Evolutionary conservation across 2,329 filamentous ascomycete species (phyloP).

Genomic region (Xylaria sp.): DNA sequence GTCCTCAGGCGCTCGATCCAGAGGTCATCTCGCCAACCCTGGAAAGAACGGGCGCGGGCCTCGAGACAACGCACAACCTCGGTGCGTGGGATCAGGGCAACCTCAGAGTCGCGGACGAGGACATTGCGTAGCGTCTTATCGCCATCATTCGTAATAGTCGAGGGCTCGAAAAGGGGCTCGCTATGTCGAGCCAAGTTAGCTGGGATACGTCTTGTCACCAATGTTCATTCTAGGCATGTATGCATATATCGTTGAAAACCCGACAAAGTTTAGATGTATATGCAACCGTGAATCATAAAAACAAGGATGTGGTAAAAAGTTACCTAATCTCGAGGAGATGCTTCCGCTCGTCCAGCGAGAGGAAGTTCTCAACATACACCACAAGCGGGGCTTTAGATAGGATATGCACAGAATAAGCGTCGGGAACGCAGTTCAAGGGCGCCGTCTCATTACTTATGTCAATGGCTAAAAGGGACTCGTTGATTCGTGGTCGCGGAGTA

Average conservation of each 20-base stretch:
- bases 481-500: constrained; percentile 53
- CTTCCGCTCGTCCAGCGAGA: constrained; percentile 50
- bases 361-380: constrained; percentile 59
- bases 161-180: constrained; percentile 54
- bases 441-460: constrained; percentile 47
- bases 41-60: constrained; percentile 41
- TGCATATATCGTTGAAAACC: not conserved
- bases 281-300: not conserved
- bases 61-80: constrained; percentile 40
- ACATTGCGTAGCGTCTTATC: constrained; percentile 48
- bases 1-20: constrained; percentile 60
- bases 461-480: constrained; percentile 57
- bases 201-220: not conserved
- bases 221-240: not conserved
- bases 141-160: constrained; percentile 57
- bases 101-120: constrained; percentile 56
- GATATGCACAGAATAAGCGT: constrained; percentile 54
- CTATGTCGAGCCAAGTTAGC: constrained; percentile 39
- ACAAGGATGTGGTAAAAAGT: constrained; percentile 9
- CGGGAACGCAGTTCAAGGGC: constrained; percentile 42
- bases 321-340: constrained; percentile 60
- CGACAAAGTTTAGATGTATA: not conserved
- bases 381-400: constrained; percentile 57
- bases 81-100: constrained; percentile 57
- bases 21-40: constrained; percentile 59